A percentile compares a stretch with the other conserved stretches of the same genome.
These are phyloP conservation scores for Phytophthora crassamura DNA, from an alignment of 352 stramenopile genomes.

Conservation along the genomic window DNA sequence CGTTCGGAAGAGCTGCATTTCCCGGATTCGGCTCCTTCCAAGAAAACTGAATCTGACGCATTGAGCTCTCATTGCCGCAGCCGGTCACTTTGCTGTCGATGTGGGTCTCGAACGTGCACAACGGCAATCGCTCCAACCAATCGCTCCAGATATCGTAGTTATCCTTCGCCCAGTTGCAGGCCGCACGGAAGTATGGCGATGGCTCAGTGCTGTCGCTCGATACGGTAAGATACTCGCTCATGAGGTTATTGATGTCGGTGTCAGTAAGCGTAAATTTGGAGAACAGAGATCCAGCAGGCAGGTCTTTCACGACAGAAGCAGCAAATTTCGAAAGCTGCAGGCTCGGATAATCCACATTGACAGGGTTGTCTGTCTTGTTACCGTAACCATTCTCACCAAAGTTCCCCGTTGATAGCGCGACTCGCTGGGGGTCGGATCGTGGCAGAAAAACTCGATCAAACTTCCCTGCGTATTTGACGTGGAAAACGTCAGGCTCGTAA, in stretches of 20 bases:
- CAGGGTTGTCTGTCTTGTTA: slow-evolving; percentile 44
- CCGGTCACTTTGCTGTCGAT: slow-evolving; percentile 34
- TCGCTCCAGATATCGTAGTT: slow-evolving; percentile 61
- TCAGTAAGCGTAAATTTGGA: slow-evolving; percentile 44
- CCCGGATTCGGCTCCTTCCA: slow-evolving; percentile 50
- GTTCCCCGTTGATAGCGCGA: slow-evolving; percentile 33
- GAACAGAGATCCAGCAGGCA: slow-evolving; percentile 35
- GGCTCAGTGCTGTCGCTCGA: slow-evolving; percentile 11
- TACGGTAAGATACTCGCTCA: slow-evolving; percentile 30
- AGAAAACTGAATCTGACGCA: slow-evolving; percentile 39
- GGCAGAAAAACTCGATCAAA: slow-evolving; percentile 55
- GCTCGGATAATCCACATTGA: slow-evolving; percentile 54
- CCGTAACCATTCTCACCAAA: slow-evolving; percentile 62
- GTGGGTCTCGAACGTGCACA: slow-evolving; percentile 41
- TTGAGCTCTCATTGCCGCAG: slow-evolving; percentile 31
- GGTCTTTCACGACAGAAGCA: slow-evolving; percentile 28
- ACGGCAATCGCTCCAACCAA: slow-evolving; percentile 48
- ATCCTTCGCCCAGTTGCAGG: slow-evolving; percentile 56
- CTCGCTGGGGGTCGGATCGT: slow-evolving; percentile 30
- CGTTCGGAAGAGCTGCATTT: slow-evolving; percentile 42
- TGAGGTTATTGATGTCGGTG: slow-evolving; percentile 48
- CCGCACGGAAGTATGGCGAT: slow-evolving; percentile 44
- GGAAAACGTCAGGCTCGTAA: slow-evolving; percentile 59
- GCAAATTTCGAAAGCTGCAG: slow-evolving; percentile 48
- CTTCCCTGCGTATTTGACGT: slow-evolving; percentile 35